Evolutionary conservation across 1,284 basidiomycete species (phyloP), one percentile per base, ranked within the genome.

Genomic region (Puccinia novopanici): DNA sequence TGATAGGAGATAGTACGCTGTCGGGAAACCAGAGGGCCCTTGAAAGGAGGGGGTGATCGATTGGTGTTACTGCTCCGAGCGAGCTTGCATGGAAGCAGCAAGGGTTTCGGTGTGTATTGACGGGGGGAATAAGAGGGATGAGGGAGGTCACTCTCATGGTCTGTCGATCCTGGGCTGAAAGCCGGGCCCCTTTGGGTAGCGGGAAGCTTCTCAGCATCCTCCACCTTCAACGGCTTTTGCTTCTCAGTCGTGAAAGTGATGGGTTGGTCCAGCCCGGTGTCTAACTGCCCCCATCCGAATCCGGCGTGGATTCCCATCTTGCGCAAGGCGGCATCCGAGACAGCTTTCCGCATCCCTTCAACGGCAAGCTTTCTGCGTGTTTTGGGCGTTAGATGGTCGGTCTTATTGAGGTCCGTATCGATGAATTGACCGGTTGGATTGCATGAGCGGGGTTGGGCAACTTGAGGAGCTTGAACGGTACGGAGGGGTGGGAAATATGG

Each of bases 51-150:
- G 9, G 54, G 72, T 42, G 72, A 59, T 57, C 72, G 72, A n/a
- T 6, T 61, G 30, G 52, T 19, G 37, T 61, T 57, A 59, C 55
- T 59, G 40, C 59, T 61, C 37, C 72, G 72, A 10, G 72, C 72
- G 17, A 74, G 54, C 54, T 57, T 74, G 72, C 54, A 57, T 12
- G 72, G 72, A 24, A 74, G 55, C 48, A 74, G 34, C 24, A 74
- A 50, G 37, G 72, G 72, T 50, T 74, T 74, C 22, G 72, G 72
- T 9, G 55, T 74, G 55, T 74, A 74, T 57, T 74, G 72, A 74
- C 72, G 72, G 40, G 72, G 72, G 15, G 72, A 74, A 55, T 57
- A 74, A 24, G 72, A 42, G 37, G 37, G 54, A 19, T 57, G 55
- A 24, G n/a, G 52, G 22, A 48, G 6, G n/a, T 57, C 54, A 40